Percentiles rank a stretch among this genome's conserved stretches.
These are phyloP conservation scores for Globisporangium lucens DNA, from an alignment of 352 stramenopile genomes.

Conservation along the genomic window DNA sequence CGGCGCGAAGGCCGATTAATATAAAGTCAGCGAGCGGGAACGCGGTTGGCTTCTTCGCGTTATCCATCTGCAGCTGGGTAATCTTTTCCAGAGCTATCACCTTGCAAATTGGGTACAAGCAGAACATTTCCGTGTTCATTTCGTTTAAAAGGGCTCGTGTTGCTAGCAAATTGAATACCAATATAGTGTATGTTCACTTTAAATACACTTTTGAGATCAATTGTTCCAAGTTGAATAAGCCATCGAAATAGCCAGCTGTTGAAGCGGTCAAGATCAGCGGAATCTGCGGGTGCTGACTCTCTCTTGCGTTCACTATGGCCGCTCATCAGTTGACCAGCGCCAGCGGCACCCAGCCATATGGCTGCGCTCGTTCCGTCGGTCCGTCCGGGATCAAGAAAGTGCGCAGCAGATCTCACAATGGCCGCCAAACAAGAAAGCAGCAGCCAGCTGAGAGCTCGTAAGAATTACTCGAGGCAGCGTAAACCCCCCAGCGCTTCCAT, in stretches of 20 bases:
- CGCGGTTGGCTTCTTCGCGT: constrained; percentile 6
- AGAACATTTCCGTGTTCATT: neutral
- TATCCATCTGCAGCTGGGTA: constrained; percentile 2
- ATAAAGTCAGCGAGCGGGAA: constrained; percentile 10
- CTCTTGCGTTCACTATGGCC: neutral
- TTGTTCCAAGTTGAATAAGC: neutral
- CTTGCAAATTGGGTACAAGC: neutral
- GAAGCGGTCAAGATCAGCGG: constrained; percentile 4
- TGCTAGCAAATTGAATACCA: neutral
- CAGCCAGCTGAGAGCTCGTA: too few relatives aligned
- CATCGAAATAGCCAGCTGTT: neutral
- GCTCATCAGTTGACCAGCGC: neutral
- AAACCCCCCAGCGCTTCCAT: neutral
- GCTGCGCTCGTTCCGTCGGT: constrained; percentile 9
- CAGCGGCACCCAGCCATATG: constrained; percentile 11
- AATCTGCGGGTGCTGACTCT: constrained; percentile 2
- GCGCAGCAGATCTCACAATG: neutral
- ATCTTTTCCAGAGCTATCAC: neutral
- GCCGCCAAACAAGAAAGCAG: neutral
- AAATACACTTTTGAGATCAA: neutral
- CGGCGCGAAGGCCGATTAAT: constrained; percentile 3
- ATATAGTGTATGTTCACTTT: too few relatives aligned
- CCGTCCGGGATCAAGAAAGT: constrained; percentile 5
- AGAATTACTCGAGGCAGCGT: neutral
- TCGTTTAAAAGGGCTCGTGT: neutral